These are phyloP conservation scores for Meripilus lineatus DNA, from an alignment of 1,284 basidiomycete genomes.

Conservation along the genomic window DNA sequence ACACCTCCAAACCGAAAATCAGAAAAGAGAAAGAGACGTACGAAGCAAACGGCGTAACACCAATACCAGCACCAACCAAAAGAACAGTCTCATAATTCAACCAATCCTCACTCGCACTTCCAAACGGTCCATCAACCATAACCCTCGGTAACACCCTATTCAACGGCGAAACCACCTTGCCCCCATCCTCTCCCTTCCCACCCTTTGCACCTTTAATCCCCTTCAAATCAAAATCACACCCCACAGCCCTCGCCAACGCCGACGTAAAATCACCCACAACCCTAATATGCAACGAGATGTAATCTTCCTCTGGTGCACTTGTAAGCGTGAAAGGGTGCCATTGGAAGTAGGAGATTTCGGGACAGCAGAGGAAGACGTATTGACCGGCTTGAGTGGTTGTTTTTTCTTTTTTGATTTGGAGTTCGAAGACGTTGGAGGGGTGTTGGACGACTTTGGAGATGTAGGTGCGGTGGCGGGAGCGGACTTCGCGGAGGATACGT, in stretches of 20 bases:
- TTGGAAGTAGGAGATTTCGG: slow-evolving; percentile 87
- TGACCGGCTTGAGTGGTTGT: slow-evolving; percentile 76
- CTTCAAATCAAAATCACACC: slow-evolving; percentile 74
- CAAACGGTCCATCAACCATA: slow-evolving; percentile 89
- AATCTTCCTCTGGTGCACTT: slow-evolving; percentile 86
- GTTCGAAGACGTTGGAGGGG: slow-evolving; percentile 84
- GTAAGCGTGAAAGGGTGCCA: slow-evolving; percentile 95
- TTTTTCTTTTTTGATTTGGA: slow-evolving; percentile 93
- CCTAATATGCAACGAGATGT: slow-evolving; percentile 86
- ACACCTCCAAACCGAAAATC: slow-evolving; percentile 9
- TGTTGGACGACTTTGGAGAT: slow-evolving; percentile 92
- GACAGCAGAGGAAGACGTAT: slow-evolving; percentile 85
- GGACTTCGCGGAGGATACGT: slow-evolving; percentile 82
- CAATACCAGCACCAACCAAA: slow-evolving; percentile 86
- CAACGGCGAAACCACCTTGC: slow-evolving; percentile 59
- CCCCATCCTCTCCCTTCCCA: slow-evolving; percentile 41
- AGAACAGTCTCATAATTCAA: slow-evolving; percentile 82
- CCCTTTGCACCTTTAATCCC: slow-evolving; percentile 40
- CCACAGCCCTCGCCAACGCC: slow-evolving; percentile 74
- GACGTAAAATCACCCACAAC: slow-evolving; percentile 83
- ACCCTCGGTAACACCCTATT: slow-evolving; percentile 76
- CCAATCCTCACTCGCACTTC: slow-evolving; percentile 81
- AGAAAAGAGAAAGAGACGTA: slow-evolving; percentile 33
- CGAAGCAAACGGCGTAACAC: slow-evolving; percentile 91
- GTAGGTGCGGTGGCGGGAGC: slow-evolving; percentile 83